Evolutionary conservation across 2,329 filamentous ascomycete species (phyloP).

Genomic region (Mycogone perniciosa): DNA sequence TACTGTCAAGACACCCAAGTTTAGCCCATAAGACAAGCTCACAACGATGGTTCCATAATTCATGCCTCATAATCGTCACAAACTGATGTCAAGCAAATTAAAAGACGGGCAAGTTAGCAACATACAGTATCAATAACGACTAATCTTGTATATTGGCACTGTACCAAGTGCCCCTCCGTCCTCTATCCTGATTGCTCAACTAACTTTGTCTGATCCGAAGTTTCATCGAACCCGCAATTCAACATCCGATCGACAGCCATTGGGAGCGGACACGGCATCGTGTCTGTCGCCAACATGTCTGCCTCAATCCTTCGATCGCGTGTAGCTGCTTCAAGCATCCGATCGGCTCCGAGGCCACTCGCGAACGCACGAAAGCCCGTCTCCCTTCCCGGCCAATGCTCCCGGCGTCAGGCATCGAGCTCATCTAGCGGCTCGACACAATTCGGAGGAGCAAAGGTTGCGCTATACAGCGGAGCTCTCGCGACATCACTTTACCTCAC

Average conservation of each 20-base stretch:
- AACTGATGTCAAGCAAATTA: no score
- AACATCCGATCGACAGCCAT: constrained; percentile 8
- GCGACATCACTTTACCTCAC: constrained; percentile 38
- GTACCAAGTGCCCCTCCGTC: no score
- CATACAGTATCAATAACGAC: no score
- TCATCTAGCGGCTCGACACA: background rate
- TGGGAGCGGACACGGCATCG: constrained; percentile 15
- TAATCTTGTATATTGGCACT: no score
- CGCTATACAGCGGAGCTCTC: constrained; percentile 36
- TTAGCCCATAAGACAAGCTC: no score
- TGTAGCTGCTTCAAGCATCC: constrained; percentile 5
- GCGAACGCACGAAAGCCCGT: background rate
- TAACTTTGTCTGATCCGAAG: no score
- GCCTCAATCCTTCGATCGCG: constrained; percentile 10
- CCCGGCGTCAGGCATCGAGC: constrained; percentile 7
- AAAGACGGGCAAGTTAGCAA: no score
- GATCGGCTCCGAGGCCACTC: background rate
- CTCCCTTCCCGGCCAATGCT: background rate
- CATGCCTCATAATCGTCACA: no score
- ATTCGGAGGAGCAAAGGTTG: constrained; percentile 22
- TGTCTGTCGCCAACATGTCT: constrained; percentile 13
- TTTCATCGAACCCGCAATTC: background rate
- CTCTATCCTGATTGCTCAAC: no score
- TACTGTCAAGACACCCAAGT: no score
- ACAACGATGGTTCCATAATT: no score